Evolutionary conservation across 108 stramenopile genomes (phyloP).

Genomic region (Pinguiococcus pyrenoidosus): DNA sequence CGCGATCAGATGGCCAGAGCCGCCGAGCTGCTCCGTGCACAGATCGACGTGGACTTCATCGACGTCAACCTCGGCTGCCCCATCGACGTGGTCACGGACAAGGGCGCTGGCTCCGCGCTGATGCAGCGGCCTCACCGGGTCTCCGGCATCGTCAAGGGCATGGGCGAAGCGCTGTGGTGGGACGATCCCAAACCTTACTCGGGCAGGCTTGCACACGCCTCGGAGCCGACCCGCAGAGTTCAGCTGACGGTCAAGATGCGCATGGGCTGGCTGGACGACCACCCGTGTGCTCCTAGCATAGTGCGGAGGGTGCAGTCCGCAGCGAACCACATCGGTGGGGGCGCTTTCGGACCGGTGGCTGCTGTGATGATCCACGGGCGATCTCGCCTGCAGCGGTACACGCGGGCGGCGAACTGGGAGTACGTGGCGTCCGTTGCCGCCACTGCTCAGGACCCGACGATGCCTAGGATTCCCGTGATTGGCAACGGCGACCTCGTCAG

Average conservation of each 20-base stretch:
- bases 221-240: conserved; percentile 1
- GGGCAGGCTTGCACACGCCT: no score
- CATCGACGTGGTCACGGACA: conserved; percentile 80
- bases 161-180: conserved; percentile 50
- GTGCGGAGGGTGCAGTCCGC: conserved; percentile 14
- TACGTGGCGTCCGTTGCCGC: conserved; percentile 69
- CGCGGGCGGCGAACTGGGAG: conserved; percentile 74
- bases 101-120: conserved; percentile 71
- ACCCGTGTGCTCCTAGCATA: conserved; percentile 39
- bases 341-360: conserved; percentile 12
- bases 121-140: conserved; percentile 70
- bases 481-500: conserved; percentile 93
- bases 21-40: conserved; percentile 52
- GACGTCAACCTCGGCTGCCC: conserved; percentile 97
- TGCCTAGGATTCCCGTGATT: conserved; percentile 61
- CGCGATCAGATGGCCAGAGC: conserved; percentile 68
- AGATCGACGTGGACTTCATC: conserved; percentile 67
- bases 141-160: conserved; percentile 54
- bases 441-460: conserved; percentile 32
- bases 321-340: conserved; percentile 4
- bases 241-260: conserved; percentile 92
- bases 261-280: conserved; percentile 80
- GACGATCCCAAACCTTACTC: no score
- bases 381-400: conserved; percentile 78
- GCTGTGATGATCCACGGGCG: conserved; percentile 72